phyloP scores from a whole-genome alignment of 2,329 filamentous ascomycete species.

The Talaromyces sp. region DNA sequence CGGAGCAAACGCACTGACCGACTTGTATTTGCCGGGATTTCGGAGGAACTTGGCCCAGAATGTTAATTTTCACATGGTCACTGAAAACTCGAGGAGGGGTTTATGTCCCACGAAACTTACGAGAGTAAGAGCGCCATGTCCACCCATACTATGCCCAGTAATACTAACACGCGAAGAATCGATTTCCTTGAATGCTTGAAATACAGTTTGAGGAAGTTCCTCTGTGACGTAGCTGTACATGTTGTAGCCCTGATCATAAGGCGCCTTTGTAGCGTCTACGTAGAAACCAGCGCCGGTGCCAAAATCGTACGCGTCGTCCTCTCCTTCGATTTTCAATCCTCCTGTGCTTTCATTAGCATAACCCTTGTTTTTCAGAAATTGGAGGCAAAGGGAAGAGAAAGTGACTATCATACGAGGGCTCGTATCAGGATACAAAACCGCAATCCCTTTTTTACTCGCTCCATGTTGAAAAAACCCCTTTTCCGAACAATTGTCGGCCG shows the following conservation, averaged over 20 bases:
- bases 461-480: constrained; percentile 87
- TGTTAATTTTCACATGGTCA: background rate
- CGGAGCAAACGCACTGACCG: constrained; percentile 83
- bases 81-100: background rate
- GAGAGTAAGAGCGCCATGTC: constrained; percentile 87
- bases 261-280: constrained; percentile 72
- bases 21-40: constrained; percentile 84
- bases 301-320: constrained; percentile 88
- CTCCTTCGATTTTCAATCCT: constrained; percentile 72
- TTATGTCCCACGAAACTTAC: constrained; percentile 27
- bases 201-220: constrained; percentile 77
- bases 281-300: constrained; percentile 92
- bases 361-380: background rate
- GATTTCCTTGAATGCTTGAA: constrained; percentile 64
- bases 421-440: constrained; percentile 93
- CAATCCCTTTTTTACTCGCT: constrained; percentile 75
- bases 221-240: constrained; percentile 93
- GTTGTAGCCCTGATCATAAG: constrained; percentile 73
- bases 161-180: constrained; percentile 71
- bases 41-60: constrained; percentile 62
- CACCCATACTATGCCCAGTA: constrained; percentile 94
- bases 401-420: constrained; percentile 62
- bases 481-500: constrained; percentile 71
- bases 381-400: background rate
- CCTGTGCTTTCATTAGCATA: constrained; percentile 37